phyloP scores from a whole-genome alignment of 1,139 yeast species.

The Candida tunisiensis region DNA sequence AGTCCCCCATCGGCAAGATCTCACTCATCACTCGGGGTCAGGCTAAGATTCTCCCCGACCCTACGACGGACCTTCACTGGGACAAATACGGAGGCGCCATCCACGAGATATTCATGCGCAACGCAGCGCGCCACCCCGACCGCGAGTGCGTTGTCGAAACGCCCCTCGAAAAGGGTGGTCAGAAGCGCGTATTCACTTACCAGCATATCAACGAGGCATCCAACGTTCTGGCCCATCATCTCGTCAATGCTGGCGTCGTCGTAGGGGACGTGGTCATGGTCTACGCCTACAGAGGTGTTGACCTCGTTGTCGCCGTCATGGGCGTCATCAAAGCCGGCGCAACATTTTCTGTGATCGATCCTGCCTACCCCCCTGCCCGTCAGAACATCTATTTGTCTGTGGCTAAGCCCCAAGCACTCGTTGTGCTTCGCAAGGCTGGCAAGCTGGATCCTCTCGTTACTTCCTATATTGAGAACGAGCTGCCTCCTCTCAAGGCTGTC shows the following conservation, averaged over 20 bases:
- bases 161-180: constrained; percentile 33
- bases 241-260: constrained; percentile 63
- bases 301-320: constrained; percentile 89
- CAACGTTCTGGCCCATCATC: constrained; percentile 82
- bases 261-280: constrained; percentile 95
- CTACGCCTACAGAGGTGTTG: constrained; percentile 95
- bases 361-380: constrained; percentile 97
- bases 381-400: constrained; percentile 86
- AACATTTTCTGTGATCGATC: constrained; percentile 94
- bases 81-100: constrained; percentile 83
- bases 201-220: constrained; percentile 83
- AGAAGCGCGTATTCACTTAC: constrained; percentile 63
- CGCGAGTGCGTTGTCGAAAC: constrained; percentile 89
- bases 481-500: constrained; percentile 52
- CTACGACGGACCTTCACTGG: constrained; percentile 81
- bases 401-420: constrained; percentile 81
- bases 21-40: constrained; percentile 55
- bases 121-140: constrained; percentile 72
- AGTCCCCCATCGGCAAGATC: constrained; percentile 37
- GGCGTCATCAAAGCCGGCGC: constrained; percentile 98
- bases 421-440: constrained; percentile 87
- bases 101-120: constrained; percentile 80
- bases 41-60: constrained; percentile 55
- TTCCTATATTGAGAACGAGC: constrained; percentile 53
- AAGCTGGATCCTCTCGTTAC: constrained; percentile 56